phyloP scores from a whole-genome alignment of 352 stramenopile genomes.

The Phytophthora brassicae region DNA sequence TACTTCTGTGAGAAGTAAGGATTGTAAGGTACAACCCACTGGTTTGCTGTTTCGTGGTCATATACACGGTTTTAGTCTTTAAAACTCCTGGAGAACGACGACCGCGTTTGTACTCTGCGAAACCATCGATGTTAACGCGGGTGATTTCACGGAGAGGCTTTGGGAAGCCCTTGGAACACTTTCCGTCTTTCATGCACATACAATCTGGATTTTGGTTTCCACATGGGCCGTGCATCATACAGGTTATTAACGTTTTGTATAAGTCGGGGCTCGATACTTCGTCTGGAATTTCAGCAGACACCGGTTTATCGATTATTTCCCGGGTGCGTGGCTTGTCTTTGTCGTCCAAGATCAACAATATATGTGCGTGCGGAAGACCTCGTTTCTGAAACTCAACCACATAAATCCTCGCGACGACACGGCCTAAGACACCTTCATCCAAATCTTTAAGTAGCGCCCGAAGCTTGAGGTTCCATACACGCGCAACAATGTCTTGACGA shows the following conservation, averaged over 20 bases:
- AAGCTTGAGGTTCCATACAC: constrained; percentile 27
- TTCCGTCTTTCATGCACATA: constrained; percentile 20
- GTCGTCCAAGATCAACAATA: constrained; percentile 46
- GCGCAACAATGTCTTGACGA: constrained; percentile 19
- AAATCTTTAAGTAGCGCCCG: constrained; percentile 26
- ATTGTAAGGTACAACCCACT: neutral
- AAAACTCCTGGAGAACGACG: neutral
- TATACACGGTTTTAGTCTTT: neutral
- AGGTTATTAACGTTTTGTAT: constrained; percentile 8
- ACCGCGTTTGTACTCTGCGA: too few species aligned
- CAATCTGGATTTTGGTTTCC: neutral
- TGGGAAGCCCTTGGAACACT: constrained; percentile 27
- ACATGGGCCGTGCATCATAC: constrained; percentile 17
- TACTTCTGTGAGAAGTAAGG: constrained; percentile 22
- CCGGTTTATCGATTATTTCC: constrained; percentile 17
- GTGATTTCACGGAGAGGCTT: constrained; percentile 18
- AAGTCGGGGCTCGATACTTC: constrained; percentile 1
- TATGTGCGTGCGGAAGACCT: constrained; percentile 46
- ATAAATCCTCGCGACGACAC: constrained; percentile 28
- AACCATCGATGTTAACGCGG: neutral
- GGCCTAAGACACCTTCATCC: constrained; percentile 19
- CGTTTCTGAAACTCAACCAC: constrained; percentile 57
- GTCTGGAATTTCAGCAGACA: constrained; percentile 28
- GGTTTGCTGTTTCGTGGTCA: constrained; percentile 11
- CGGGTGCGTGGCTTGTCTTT: constrained; percentile 19